A percentile compares a stretch with the other conserved stretches of the same genome.
These are phyloP conservation scores for Rubus parviflorus DNA, from an alignment of 306 rosid genomes.

Conservation along the genomic window DNA sequence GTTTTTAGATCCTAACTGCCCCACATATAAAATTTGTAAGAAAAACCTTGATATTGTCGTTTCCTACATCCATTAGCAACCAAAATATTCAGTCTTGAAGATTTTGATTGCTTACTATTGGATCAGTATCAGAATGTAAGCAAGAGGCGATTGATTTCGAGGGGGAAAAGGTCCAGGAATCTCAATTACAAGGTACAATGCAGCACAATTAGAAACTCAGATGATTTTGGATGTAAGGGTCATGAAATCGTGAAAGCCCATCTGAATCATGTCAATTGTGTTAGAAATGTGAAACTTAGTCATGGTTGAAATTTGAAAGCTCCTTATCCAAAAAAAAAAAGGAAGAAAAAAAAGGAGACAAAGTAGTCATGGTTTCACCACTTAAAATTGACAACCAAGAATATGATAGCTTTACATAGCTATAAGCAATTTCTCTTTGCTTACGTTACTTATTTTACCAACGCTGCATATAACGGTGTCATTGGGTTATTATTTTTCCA, in stretches of 20 bases:
- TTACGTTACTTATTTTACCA: not conserved
- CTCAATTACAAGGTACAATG: slow-evolving; percentile 35
- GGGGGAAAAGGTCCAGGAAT: slow-evolving; percentile 28
- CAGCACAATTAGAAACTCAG: slow-evolving; percentile 16
- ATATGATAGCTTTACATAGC: not conserved
- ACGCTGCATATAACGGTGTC: not conserved
- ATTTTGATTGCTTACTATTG: slow-evolving; percentile 29
- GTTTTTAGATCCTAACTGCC: not conserved
- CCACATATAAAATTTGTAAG: not conserved
- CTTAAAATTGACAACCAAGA: not conserved
- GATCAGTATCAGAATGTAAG: slow-evolving; percentile 34
- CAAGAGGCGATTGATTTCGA: slow-evolving; percentile 34
- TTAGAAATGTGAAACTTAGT: not conserved
- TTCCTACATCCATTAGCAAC: slow-evolving; percentile 18
- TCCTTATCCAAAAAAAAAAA: not conserved
- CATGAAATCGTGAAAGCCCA: not conserved
- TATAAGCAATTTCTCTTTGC: not conserved
- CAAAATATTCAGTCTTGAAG: slow-evolving; percentile 16
- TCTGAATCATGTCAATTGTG: slow-evolving; percentile 12
- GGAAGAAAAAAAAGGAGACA: not conserved
- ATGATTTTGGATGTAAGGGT: slow-evolving; percentile 17
- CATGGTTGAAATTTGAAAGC: not conserved
- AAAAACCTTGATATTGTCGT: not conserved
- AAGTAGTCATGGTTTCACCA: not conserved
- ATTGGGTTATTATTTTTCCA: not conserved